Evolutionary conservation across 805 yeast genomes (phyloP).

Genomic region (Pichia heedii): DNA sequence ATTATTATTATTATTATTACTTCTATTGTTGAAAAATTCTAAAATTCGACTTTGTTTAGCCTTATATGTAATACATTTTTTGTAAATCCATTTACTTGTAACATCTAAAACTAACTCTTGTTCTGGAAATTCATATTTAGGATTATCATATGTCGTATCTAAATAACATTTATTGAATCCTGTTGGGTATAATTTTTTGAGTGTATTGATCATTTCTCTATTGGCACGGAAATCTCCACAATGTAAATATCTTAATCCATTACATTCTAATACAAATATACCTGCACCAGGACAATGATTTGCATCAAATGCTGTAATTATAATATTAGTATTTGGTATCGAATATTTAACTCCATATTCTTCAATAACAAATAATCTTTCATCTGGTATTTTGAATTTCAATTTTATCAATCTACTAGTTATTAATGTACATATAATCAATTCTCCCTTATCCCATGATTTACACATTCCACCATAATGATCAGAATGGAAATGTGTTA

Average conservation of each 20-base stretch:
- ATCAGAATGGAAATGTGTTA: slow-evolving; percentile 87
- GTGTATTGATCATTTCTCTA: slow-evolving; percentile 36
- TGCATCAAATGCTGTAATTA: slow-evolving; percentile 66
- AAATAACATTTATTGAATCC: slow-evolving; percentile 60
- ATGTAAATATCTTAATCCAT: slow-evolving; percentile 45
- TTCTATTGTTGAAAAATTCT: slow-evolving; percentile 24
- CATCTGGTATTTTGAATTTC: slow-evolving; percentile 46
- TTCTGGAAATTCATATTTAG: slow-evolving; percentile 65
- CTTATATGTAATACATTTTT: slow-evolving; percentile 20
- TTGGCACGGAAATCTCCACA: slow-evolving; percentile 91
- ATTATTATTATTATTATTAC: slow-evolving; percentile 1
- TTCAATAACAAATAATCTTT: slow-evolving; percentile 28
- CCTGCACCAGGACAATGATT: slow-evolving; percentile 97
- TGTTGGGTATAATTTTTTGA: slow-evolving; percentile 13
- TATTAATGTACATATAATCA: slow-evolving; percentile 61
- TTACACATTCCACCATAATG: slow-evolving; percentile 84
- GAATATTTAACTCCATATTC: slow-evolving; percentile 31
- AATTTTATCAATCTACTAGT: slow-evolving; percentile 51
- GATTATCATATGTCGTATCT: slow-evolving; percentile 85
- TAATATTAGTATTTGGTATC: slow-evolving; percentile 33
- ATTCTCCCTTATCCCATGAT: slow-evolving; percentile 58
- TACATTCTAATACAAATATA: slow-evolving; percentile 58
- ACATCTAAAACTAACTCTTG: slow-evolving; percentile 59
- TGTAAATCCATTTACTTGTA: slow-evolving; percentile 42
- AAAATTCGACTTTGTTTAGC: slow-evolving; percentile 28